Conservation (phyloP, 192 early-diverging fungal genomes). For the Podochytrium sp. region DNA sequence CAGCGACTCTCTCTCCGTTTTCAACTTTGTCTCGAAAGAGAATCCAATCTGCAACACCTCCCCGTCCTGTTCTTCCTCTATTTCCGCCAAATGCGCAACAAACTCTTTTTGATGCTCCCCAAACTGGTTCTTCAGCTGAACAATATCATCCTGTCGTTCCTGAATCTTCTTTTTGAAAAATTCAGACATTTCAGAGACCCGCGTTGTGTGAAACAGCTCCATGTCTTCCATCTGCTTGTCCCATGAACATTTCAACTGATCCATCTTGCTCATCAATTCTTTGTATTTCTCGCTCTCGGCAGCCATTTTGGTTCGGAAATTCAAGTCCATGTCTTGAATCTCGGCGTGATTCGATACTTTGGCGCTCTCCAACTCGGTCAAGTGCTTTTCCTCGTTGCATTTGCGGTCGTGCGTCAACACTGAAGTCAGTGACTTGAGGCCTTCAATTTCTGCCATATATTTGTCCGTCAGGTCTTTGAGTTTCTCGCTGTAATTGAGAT, state of each 20-base stretch:
- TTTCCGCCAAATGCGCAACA: conserved; percentile 33
- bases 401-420: conserved; percentile 40
- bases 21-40: conserved; percentile 50
- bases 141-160: conserved; percentile 49
- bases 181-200: conserved; percentile 41
- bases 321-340: conserved; percentile 40
- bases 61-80: conserved; percentile 48
- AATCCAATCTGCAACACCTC: conserved; percentile 51
- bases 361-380: conserved; percentile 30
- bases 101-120: conserved; percentile 23
- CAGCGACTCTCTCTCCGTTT: conserved; percentile 46
- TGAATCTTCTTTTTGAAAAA: conserved; percentile 51
- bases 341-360: conserved; percentile 37
- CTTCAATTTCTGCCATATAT: conserved; percentile 52
- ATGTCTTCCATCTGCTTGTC: conserved; percentile 47
- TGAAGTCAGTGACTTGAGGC: conserved; percentile 46
- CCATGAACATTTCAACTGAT: conserved; percentile 47
- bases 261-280: conserved; percentile 34
- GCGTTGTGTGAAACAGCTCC: conserved; percentile 27
- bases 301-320: conserved; percentile 50
- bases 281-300: conserved; percentile 49
- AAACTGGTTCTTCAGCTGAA: conserved; percentile 27
- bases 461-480: conserved; percentile 53
- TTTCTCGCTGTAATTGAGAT: conserved; percentile 50
- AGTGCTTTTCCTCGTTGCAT: conserved; percentile 35